phyloP scores from a whole-genome alignment of 345 rosid species.

The Populus euphratica region DNA sequence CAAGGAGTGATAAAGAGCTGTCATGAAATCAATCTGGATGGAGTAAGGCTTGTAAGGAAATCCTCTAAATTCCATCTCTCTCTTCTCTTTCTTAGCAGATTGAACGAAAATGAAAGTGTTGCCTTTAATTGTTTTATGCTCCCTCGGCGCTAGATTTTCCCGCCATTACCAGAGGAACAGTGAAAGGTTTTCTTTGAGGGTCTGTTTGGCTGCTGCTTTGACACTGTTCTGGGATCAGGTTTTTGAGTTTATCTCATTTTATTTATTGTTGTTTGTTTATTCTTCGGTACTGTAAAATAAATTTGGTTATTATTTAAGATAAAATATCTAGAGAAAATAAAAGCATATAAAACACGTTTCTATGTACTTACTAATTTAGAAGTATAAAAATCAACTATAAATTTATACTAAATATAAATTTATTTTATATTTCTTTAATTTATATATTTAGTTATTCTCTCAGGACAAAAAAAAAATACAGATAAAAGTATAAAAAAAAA shows the following conservation, averaged over 20 bases:
- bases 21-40: slow-evolving; percentile 83
- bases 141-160: background rate
- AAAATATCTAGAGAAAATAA: no score
- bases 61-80: slow-evolving; percentile 41
- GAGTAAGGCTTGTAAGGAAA: slow-evolving; percentile 81
- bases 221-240: background rate
- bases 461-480: no score
- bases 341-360: no score
- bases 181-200: background rate
- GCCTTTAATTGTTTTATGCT: background rate
- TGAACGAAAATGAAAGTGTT: background rate
- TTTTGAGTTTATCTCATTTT: background rate
- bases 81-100: background rate
- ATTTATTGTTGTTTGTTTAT: no score
- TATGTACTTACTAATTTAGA: no score
- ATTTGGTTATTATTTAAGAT: no score
- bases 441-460: no score
- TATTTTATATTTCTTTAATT: no score
- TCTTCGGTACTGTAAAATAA: no score
- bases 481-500: no score
- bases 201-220: slow-evolving; percentile 2
- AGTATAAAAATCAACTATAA: no score
- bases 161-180: background rate
- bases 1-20: slow-evolving; percentile 65
- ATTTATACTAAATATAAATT: no score